Percentiles rank a stretch among this genome's conserved stretches.
Conservation (phyloP, 495 filamentous ascomycete genomes). For the Annulohypoxylon bovei region DNA sequence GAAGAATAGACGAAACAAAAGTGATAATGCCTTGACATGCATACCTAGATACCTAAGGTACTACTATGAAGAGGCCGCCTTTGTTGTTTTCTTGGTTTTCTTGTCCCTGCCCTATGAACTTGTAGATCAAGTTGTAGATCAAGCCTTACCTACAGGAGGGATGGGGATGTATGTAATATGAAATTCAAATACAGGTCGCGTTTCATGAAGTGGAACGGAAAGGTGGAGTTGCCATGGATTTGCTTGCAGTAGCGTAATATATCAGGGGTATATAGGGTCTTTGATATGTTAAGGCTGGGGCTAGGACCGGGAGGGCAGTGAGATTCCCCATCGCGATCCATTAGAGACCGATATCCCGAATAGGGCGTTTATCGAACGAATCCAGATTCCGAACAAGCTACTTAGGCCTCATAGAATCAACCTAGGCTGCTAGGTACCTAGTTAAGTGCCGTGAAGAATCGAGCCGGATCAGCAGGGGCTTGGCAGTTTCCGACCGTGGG, state of each 20-base stretch:
- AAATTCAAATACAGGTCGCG: too few relatives aligned
- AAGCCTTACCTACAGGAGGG: too few relatives aligned
- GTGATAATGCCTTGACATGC: not conserved
- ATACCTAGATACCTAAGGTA: not conserved
- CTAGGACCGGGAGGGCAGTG: too few relatives aligned
- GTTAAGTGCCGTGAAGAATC: slow-evolving; percentile 27
- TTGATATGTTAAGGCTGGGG: too few relatives aligned
- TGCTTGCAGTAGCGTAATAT: not conserved
- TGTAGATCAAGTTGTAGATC: too few relatives aligned
- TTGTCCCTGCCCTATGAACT: too few relatives aligned
- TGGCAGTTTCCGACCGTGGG: slow-evolving; percentile 33
- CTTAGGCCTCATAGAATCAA: not conserved
- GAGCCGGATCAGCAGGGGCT: slow-evolving; percentile 24
- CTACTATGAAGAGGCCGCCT: too few relatives aligned
- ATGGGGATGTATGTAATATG: too few relatives aligned
- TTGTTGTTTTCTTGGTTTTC: not conserved
- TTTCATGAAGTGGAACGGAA: not conserved
- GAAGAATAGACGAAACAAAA: slow-evolving; percentile 11
- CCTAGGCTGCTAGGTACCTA: slow-evolving; percentile 3
- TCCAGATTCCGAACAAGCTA: slow-evolving; percentile 1
- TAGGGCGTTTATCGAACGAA: slow-evolving; percentile 31
- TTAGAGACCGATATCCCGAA: slow-evolving; percentile 9
- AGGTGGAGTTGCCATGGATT: not conserved
- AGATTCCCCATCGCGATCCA: not conserved
- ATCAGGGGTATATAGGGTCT: not conserved